Base-by-base conservation (phyloP, 441 rosid genomes). In the Biscutella laevigata region DNA sequence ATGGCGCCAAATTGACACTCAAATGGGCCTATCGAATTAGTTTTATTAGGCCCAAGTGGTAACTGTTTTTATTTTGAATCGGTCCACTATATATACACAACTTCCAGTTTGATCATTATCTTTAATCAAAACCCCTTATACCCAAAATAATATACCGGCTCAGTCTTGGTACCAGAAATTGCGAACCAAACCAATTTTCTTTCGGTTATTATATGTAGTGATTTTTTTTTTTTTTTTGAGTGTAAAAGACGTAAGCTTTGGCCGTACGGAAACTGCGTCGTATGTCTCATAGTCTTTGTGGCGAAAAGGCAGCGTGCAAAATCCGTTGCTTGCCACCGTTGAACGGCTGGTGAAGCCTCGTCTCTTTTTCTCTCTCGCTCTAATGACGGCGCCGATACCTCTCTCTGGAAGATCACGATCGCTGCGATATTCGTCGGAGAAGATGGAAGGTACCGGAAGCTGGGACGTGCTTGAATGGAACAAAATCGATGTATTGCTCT, bases 381-480 rank as follows among this genome's bases (percentile, higher is more conserved):
- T 1, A 48, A 68, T 51, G 55, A 76, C 82, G 86, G 73, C 88
- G 34, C 68, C 78, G 17, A 74, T 54, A 73, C 74, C 76, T 6
- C 70, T 66, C 15, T 36, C 68, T 21, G 30, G 55, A 27, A 69
- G 84, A 55, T 46, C 79, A 32, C 61, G 74, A 60, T 73, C 92
- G 57, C 62, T 73, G 28, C 66, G 82, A 10, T 81, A 65, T 65
- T 53, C 77, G 8, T 67, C 78, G 60, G 86, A 84, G 66, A 74
- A 72, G 79, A 72, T 82, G 77, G 94, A 88, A 32, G 82, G 75
- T 37, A 68, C 80, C 30, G 88, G 84, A 40, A 82, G 95, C 72
- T 88, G 95, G 94, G 90, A 86, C 44, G 65, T 78, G 29, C 73
- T 88, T 52, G 99, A 82, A 59, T 92, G 97, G 97, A 79, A 76